These are phyloP conservation scores for Gynostemma pentaphyllum DNA, from an alignment of 306 rosid genomes.

Conservation along the genomic window DNA sequence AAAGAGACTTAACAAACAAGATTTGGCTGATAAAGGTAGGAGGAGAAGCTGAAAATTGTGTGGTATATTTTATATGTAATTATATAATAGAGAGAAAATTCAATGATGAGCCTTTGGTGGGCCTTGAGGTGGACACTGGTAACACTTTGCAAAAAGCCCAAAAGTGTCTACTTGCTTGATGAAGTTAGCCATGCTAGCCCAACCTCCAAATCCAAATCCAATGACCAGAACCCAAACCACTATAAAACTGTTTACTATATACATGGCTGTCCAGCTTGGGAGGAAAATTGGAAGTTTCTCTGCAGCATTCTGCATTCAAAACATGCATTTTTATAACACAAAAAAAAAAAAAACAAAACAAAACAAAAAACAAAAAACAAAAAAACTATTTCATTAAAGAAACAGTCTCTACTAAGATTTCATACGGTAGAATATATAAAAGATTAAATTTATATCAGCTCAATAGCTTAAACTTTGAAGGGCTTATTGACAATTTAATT, in stretches of 20 bases:
- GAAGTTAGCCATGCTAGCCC: slow-evolving; percentile 93
- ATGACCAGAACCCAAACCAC: slow-evolving; percentile 65
- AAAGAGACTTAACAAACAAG: neutral
- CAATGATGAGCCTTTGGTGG: slow-evolving; percentile 30
- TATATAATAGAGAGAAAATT: slow-evolving; percentile 15
- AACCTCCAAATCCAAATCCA: slow-evolving; percentile 91
- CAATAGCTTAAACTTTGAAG: no score
- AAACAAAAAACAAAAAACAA: no score
- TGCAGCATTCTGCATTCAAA: slow-evolving; percentile 55
- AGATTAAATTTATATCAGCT: no score
- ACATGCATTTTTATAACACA: neutral
- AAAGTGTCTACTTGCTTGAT: slow-evolving; percentile 74
- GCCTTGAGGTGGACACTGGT: slow-evolving; percentile 47
- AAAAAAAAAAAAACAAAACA: neutral
- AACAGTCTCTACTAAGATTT: no score
- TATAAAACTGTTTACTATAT: slow-evolving; percentile 53
- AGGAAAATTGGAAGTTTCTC: slow-evolving; percentile 68
- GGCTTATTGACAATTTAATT: no score
- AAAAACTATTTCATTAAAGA: no score
- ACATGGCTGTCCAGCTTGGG: slow-evolving; percentile 63
- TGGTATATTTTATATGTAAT: neutral
- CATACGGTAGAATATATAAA: neutral
- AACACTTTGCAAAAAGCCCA: slow-evolving; percentile 84
- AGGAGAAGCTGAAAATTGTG: slow-evolving; percentile 6
- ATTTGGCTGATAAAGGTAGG: slow-evolving; percentile 1